A percentile compares a stretch with the other conserved stretches of the same genome.
phyloP scores from a whole-genome alignment of 495 filamentous ascomycete species.

The Tuber aestivum region DNA sequence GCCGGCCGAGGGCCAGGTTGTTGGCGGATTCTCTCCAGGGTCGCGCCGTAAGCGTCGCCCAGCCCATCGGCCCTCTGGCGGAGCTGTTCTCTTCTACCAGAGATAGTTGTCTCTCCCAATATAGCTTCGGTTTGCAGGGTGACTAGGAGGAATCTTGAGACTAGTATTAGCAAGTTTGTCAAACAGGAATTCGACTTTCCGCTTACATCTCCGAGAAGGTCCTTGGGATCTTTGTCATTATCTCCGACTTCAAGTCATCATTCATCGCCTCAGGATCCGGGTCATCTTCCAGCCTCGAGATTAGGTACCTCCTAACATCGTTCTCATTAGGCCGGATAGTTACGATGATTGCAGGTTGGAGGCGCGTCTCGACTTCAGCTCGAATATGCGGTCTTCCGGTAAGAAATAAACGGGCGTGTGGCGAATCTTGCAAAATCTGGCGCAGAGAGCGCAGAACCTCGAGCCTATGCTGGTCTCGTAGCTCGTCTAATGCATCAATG shows the following conservation, averaged over 20 bases:
- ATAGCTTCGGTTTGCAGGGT: slow-evolving; percentile 2
- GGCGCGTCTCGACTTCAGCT: slow-evolving; percentile 1
- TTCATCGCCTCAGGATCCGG: slow-evolving; percentile 11
- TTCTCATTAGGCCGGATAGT: not conserved
- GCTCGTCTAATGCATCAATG: slow-evolving; percentile 24
- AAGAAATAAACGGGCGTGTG: slow-evolving; percentile 13
- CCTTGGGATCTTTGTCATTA: slow-evolving; percentile 11
- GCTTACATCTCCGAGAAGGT: slow-evolving; percentile 20
- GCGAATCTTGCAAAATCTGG: not conserved
- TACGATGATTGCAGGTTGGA: not conserved
- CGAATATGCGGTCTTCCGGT: slow-evolving; percentile 20
- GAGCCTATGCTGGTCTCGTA: slow-evolving; percentile 11
- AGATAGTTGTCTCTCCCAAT: not conserved
- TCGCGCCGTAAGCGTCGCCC: not conserved
- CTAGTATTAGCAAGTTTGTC: not conserved
- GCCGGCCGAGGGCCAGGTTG: not conserved
- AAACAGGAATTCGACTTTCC: not conserved
- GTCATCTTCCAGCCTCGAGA: slow-evolving; percentile 5
- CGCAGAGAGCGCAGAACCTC: slow-evolving; percentile 8
- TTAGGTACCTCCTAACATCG: slow-evolving; percentile 15
- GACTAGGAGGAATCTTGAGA: slow-evolving; percentile 4
- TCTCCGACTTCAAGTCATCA: not conserved
- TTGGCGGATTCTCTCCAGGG: not conserved
- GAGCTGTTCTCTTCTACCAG: slow-evolving; percentile 1
- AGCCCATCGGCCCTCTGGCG: not conserved